These are phyloP conservation scores for Ascochyta pisi DNA, from an alignment of 2,329 filamentous ascomycete species.

Conservation along the genomic window DNA sequence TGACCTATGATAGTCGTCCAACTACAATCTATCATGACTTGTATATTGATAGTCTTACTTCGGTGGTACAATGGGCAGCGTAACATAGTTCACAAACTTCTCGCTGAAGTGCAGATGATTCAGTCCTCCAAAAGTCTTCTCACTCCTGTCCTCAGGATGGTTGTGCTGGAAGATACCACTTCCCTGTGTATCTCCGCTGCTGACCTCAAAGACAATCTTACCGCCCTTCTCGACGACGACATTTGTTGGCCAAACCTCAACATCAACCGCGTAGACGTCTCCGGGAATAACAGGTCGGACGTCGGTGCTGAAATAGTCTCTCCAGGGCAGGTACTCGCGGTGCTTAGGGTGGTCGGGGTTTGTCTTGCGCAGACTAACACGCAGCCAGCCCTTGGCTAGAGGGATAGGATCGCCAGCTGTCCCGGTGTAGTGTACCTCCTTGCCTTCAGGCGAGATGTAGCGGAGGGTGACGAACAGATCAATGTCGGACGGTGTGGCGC, in stretches of 20 bases:
- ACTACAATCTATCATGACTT: background rate
- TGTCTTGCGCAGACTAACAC: conserved; percentile 63
- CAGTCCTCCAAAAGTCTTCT: conserved; percentile 53
- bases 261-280: conserved; percentile 65
- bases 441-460: conserved; percentile 61
- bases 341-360: conserved; percentile 60
- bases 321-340: conserved; percentile 61
- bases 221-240: conserved; percentile 62
- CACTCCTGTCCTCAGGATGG: conserved; percentile 56
- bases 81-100: conserved; percentile 59
- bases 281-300: conserved; percentile 58
- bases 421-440: conserved; percentile 69
- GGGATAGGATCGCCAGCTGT: conserved; percentile 70
- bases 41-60: conserved; percentile 29
- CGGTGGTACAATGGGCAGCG: conserved; percentile 60
- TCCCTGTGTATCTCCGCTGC: conserved; percentile 63
- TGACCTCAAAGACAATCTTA: conserved; percentile 63
- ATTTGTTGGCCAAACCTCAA: conserved; percentile 71
- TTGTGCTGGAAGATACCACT: conserved; percentile 64
- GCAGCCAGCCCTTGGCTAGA: conserved; percentile 69
- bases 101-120: conserved; percentile 64
- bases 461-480: conserved; percentile 69
- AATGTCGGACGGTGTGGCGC: conserved; percentile 60
- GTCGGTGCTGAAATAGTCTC: conserved; percentile 66
- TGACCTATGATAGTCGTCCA: no score